Percentiles rank a stretch among this genome's conserved stretches.
phyloP scores from a whole-genome alignment of 2,329 filamentous ascomycete species.

The Remersonia thermophila region DNA sequence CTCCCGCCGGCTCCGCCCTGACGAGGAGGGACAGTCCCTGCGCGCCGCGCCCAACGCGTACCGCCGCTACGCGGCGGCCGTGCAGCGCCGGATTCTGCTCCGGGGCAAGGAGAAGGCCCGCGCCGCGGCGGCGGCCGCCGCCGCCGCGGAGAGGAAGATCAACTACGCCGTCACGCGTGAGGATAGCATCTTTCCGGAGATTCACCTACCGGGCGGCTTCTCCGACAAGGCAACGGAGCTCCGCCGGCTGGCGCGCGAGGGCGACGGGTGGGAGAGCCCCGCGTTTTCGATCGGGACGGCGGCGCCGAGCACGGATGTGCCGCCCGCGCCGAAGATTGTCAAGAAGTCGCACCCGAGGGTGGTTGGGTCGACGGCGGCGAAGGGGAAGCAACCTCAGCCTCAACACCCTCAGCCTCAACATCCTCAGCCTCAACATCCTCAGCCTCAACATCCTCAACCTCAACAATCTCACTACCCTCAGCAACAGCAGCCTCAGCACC shows the following conservation, averaged over 20 bases:
- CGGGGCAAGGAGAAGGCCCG: slow-evolving; percentile 70
- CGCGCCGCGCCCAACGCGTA: slow-evolving; percentile 73
- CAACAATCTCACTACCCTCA: too few relatives aligned
- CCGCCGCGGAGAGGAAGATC: slow-evolving; percentile 54
- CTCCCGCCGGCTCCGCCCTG: background rate
- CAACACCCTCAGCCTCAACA: too few relatives aligned
- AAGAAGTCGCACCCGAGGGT: slow-evolving; percentile 29
- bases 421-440: too few relatives aligned
- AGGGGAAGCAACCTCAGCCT: too few relatives aligned
- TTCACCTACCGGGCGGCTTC: slow-evolving; percentile 77
- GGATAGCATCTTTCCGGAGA: slow-evolving; percentile 78
- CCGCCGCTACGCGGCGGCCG: slow-evolving; percentile 65
- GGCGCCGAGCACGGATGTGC: slow-evolving; percentile 58
- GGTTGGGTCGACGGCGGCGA: too few relatives aligned
- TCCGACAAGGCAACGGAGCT: slow-evolving; percentile 91
- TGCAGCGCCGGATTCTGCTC: slow-evolving; percentile 58
- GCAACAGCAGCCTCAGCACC: too few relatives aligned
- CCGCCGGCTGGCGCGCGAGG: slow-evolving; percentile 74
- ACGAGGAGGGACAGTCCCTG: slow-evolving; percentile 41
- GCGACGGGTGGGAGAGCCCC: slow-evolving; percentile 87
- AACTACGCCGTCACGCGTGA: slow-evolving; percentile 78
- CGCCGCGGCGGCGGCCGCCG: slow-evolving; percentile 41
- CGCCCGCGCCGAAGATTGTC: slow-evolving; percentile 40
- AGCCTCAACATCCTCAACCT: too few relatives aligned
- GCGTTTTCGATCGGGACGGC: slow-evolving; percentile 82